Evolutionary conservation across 441 rosid species (phyloP).

Genomic region (Metrosideros polymorpha): DNA sequence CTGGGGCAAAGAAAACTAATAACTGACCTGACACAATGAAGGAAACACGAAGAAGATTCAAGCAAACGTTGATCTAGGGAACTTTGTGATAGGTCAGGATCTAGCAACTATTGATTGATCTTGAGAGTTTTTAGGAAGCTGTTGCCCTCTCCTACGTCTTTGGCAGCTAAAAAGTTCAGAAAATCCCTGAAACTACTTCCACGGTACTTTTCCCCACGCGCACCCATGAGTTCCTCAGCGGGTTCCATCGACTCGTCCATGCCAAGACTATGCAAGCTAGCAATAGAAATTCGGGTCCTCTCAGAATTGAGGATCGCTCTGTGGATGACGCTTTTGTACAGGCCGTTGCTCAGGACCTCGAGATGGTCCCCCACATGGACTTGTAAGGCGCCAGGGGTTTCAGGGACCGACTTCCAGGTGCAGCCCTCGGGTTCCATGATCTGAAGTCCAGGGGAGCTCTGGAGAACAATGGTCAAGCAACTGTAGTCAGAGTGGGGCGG

Average conservation of each 20-base stretch:
- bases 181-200: conserved; percentile 60
- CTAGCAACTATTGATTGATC: conserved; percentile 12
- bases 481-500: conserved; percentile 67
- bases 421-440: conserved; percentile 27
- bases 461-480: conserved; percentile 47
- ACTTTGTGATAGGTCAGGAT: not conserved
- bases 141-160: conserved; percentile 32
- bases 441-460: conserved; percentile 44
- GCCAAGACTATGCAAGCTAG: conserved; percentile 52
- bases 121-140: conserved; percentile 34
- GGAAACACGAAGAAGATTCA: too few species aligned
- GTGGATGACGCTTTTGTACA: conserved; percentile 43
- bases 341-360: conserved; percentile 65
- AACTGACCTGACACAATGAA: too few species aligned
- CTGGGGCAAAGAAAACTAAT: not conserved
- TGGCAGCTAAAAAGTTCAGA: conserved; percentile 36
- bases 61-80: not conserved
- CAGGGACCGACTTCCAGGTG: conserved; percentile 36
- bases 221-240: conserved; percentile 39
- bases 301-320: conserved; percentile 30
- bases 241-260: conserved; percentile 50
- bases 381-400: conserved; percentile 39
- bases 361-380: conserved; percentile 63
- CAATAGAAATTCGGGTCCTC: conserved; percentile 38
- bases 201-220: conserved; percentile 28